Conservation (phyloP, 208 protist species). For the Endotrypanum monterogeii region DNA sequence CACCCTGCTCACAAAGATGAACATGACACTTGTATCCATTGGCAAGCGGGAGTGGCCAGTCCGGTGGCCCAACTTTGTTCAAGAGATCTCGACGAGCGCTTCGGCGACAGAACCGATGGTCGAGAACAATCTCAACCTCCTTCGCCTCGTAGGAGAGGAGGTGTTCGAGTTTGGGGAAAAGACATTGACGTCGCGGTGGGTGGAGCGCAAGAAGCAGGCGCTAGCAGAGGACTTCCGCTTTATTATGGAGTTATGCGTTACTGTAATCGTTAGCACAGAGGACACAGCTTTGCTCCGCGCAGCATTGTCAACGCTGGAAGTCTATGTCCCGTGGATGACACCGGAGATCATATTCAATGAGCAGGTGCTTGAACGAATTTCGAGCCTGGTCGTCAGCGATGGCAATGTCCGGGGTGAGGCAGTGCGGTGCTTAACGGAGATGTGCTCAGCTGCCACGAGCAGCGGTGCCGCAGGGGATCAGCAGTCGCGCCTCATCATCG, state of each 20-base stretch:
- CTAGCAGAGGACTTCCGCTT: constrained; percentile 95
- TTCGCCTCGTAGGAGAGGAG: constrained; percentile 96
- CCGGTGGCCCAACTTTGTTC: constrained; percentile 98
- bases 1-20: constrained; percentile 91
- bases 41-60: constrained; percentile 99
- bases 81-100: constrained; percentile 95
- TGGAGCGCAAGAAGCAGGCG: constrained; percentile 94
- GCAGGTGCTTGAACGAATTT: constrained; percentile 56
- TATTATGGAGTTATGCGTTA: constrained; percentile 95
- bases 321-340: constrained; percentile 86
- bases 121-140: constrained; percentile 98
- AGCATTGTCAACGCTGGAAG: constrained; percentile 73
- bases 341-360: constrained; percentile 79
- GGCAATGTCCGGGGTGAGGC: constrained; percentile 44
- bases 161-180: constrained; percentile 98
- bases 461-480: constrained; percentile 50
- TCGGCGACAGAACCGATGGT: constrained; percentile 93
- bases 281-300: constrained; percentile 67
- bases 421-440: constrained; percentile 74
- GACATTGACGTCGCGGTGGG: constrained; percentile 96
- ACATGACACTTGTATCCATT: constrained; percentile 93
- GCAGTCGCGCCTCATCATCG: constrained; percentile 62
- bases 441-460: constrained; percentile 50
- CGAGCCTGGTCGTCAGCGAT: constrained; percentile 46
- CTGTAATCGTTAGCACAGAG: constrained; percentile 44